These are phyloP conservation scores for Claviceps pusilla DNA, from an alignment of 2,329 filamentous ascomycete species.

Conservation along the genomic window DNA sequence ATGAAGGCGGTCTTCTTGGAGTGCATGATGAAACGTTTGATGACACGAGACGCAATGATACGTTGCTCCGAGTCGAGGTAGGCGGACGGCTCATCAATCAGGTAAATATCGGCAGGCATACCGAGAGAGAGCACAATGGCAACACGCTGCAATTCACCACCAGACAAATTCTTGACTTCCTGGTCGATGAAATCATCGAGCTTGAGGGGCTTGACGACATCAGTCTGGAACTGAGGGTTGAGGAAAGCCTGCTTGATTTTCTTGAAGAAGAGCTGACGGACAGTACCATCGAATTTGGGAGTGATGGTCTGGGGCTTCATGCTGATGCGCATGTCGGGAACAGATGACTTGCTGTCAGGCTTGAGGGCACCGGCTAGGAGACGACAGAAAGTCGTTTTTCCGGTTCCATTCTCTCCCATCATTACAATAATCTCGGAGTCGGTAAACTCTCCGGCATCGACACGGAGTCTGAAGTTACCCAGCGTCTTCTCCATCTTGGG, in stretches of 20 bases:
- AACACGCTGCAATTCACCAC: conserved; percentile 98
- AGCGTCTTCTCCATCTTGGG: conserved; percentile 87
- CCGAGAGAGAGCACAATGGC: conserved; percentile 95
- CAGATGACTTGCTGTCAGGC: conserved; percentile 62
- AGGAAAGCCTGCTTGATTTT: conserved; percentile 96
- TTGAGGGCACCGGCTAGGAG: conserved; percentile 87
- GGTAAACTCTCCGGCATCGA: conserved; percentile 78
- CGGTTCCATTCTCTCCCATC: conserved; percentile 99
- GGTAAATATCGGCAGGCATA: conserved; percentile 90
- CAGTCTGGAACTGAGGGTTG: conserved; percentile 95
- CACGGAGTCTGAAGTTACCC: conserved; percentile 68
- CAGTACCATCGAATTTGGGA: conserved; percentile 92
- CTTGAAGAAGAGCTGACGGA: conserved; percentile 98
- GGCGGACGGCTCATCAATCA: conserved; percentile 93
- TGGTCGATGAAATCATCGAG: conserved; percentile 99
- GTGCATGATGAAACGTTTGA: conserved; percentile 99
- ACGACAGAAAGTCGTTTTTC: conserved; percentile 97
- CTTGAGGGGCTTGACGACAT: conserved; percentile 98
- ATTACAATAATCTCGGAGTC: conserved; percentile 98
- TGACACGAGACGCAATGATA: conserved; percentile 92
- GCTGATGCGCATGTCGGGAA: conserved; percentile 92
- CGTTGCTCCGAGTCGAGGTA: conserved; percentile 98
- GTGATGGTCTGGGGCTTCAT: conserved; percentile 99
- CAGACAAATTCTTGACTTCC: conserved; percentile 96
- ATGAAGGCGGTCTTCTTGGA: conserved; percentile 98